Percentiles rank a stretch among this genome's conserved stretches.
These are phyloP conservation scores for Metarhizium anisopliae DNA, from an alignment of 2,329 filamentous ascomycete species.

Conservation along the genomic window DNA sequence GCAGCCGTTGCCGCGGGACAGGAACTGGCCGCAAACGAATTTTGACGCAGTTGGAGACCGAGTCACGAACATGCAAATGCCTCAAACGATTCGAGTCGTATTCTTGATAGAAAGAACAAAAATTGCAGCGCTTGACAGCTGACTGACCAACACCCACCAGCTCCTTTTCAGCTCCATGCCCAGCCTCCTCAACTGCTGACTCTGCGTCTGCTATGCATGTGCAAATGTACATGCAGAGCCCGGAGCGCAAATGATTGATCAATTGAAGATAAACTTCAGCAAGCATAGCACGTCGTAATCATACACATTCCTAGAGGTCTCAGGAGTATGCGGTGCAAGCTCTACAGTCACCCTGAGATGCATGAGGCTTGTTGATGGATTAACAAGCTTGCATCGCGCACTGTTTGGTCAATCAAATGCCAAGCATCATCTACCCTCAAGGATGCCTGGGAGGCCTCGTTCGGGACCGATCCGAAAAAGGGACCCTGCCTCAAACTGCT, in stretches of 20 bases:
- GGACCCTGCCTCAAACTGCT: background rate
- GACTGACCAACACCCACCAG: background rate
- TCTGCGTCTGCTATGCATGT: background rate
- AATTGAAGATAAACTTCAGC: background rate
- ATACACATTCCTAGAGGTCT: background rate
- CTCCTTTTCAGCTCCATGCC: background rate
- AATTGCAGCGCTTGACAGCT: background rate
- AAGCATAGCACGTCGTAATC: background rate
- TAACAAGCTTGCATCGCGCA: background rate
- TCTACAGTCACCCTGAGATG: too few species aligned
- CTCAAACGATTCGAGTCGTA: background rate
- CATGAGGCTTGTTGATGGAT: background rate
- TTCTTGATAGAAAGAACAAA: background rate
- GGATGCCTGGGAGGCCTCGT: slow-evolving; percentile 6
- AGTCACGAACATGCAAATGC: background rate
- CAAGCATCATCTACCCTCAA: background rate
- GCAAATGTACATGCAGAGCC: background rate
- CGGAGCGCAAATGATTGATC: background rate
- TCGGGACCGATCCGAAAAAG: slow-evolving; percentile 7
- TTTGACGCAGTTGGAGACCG: background rate
- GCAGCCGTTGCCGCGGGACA: background rate
- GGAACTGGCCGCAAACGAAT: background rate
- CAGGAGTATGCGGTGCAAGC: background rate
- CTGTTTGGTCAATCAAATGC: background rate
- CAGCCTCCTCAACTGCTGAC: background rate